phyloP scores from a whole-genome alignment of 371 early-diverging fungal species.

The Fennellomyces sp. region DNA sequence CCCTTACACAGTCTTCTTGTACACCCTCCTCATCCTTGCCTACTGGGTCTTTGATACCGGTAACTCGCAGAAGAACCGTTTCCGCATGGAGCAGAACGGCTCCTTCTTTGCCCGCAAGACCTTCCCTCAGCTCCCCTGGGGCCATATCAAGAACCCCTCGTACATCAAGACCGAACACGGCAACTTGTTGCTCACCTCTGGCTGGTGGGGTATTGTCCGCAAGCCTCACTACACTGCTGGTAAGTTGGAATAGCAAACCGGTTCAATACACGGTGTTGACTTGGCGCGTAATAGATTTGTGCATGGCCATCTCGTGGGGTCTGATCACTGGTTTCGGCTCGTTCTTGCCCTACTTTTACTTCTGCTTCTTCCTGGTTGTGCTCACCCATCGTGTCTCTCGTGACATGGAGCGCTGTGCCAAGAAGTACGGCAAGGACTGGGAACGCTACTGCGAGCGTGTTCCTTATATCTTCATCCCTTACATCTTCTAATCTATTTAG shows the following conservation, averaged over 20 bases:
- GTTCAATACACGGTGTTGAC: neutral
- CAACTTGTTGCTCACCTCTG: conserved; percentile 73
- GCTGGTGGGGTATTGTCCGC: conserved; percentile 89
- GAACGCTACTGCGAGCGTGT: conserved; percentile 78
- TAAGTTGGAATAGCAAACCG: neutral
- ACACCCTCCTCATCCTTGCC: conserved; percentile 33
- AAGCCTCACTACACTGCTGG: conserved; percentile 87
- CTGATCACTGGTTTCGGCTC: conserved; percentile 77
- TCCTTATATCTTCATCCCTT: conserved; percentile 80
- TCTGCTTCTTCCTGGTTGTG: conserved; percentile 78
- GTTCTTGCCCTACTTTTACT: conserved; percentile 88
- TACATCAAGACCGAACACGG: conserved; percentile 80
- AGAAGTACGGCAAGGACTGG: conserved; percentile 91
- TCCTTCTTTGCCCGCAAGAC: conserved; percentile 58
- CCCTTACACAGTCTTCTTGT: conserved; percentile 45
- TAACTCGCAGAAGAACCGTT: conserved; percentile 90
- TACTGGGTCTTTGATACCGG: conserved; percentile 67
- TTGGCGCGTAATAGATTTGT: conserved; percentile 47
- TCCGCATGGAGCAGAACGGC: conserved; percentile 76
- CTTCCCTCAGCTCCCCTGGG: conserved; percentile 71
- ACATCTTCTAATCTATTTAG: conserved; percentile 44
- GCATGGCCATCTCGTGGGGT: conserved; percentile 85
- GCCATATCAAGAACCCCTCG: conserved; percentile 70
- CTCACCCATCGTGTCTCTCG: conserved; percentile 82
- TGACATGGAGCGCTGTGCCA: conserved; percentile 82